Evolutionary conservation across 1,139 yeast species (phyloP), one percentile per base, ranked within the genome.

Genomic region (Williopsis jadinii): DNA sequence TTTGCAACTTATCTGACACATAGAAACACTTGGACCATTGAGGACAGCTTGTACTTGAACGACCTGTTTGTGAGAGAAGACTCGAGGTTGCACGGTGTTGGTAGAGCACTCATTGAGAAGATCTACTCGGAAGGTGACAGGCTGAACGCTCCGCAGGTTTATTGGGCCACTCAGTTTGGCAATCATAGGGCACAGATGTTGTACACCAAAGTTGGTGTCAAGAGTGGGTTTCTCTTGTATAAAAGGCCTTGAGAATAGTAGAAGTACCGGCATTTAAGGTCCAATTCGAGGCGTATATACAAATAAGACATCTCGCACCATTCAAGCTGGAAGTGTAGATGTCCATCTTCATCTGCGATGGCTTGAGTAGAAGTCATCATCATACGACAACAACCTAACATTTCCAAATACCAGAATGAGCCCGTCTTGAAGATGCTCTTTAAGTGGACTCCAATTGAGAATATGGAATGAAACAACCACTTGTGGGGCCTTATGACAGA

Each of bases 91-190:
- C 30, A 28, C 14, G 36, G 36, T 10, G 36, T 34, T 13, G 36
- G 36, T 10, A 34, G 14, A 19, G 36, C 36, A 11, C 36, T 34
- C 15, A 34, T 34, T 15, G 36, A 34, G 11, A 27, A 12, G 30
- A 12, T 34, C 5, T 34, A 34, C 36, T 27, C 29, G 11, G 36
- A 34, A 30, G 36, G 28, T 34, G 36, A 34, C 15, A 34, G 28
- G 30, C 28, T 34, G 11, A 30, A 28, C 8, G 32, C 32, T 35
- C 26, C 26, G 28, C 32, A 32, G 32, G 30, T 32, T 5, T 37
- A 37, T 35, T 37, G 39, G 39, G 9, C 31, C 28, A 37, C 39
- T 28, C 39, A 37, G 39, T 37, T 37, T 24, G 39, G 32, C 32
- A 37, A 37, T 35, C 39, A 37, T 15, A 37, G 39, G 14, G 39